These are phyloP conservation scores for Penicillium daleae DNA, from an alignment of 495 filamentous ascomycete genomes.

Conservation along the genomic window DNA sequence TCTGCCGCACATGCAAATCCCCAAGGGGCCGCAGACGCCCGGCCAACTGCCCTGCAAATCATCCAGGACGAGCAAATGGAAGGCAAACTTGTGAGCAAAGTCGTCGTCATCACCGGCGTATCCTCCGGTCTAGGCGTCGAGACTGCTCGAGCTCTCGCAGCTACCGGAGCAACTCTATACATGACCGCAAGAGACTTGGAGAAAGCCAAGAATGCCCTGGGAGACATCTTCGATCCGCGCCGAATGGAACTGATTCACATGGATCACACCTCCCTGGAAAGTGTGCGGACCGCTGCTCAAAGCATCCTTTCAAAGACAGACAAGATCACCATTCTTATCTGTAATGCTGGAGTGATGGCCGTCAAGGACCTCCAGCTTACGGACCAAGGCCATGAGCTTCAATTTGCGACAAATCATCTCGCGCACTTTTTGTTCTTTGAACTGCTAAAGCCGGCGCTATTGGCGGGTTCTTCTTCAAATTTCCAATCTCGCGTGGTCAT, in stretches of 20 bases:
- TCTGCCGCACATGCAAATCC: constrained; percentile 42
- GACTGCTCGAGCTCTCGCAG: constrained; percentile 49
- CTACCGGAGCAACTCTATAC: constrained; percentile 55
- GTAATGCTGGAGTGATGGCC: constrained; percentile 55
- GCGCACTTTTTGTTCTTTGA: constrained; percentile 56
- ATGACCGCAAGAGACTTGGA: constrained; percentile 45
- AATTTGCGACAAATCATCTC: constrained; percentile 56
- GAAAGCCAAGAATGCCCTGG: constrained; percentile 39
- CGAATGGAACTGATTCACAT: constrained; percentile 36
- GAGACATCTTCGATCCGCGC: constrained; percentile 32
- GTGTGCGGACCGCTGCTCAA: constrained; percentile 45
- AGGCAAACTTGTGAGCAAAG: constrained; percentile 47
- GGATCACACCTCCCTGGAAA: constrained; percentile 48
- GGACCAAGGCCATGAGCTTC: constrained; percentile 50
- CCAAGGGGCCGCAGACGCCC: constrained; percentile 55
- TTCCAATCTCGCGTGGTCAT: constrained; percentile 51
- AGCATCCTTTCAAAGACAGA: constrained; percentile 41
- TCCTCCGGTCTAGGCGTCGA: constrained; percentile 60
- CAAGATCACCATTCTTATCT: constrained; percentile 52
- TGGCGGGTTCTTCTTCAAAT: constrained; percentile 40
- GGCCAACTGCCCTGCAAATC: constrained; percentile 59
- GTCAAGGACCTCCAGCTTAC: constrained; percentile 40
- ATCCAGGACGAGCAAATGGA: constrained; percentile 52
- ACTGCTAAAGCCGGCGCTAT: constrained; percentile 47
- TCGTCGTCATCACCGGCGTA: constrained; percentile 55